phyloP scores from a whole-genome alignment of 495 filamentous ascomycete genomes.

The Hypoxylon perforatum region DNA sequence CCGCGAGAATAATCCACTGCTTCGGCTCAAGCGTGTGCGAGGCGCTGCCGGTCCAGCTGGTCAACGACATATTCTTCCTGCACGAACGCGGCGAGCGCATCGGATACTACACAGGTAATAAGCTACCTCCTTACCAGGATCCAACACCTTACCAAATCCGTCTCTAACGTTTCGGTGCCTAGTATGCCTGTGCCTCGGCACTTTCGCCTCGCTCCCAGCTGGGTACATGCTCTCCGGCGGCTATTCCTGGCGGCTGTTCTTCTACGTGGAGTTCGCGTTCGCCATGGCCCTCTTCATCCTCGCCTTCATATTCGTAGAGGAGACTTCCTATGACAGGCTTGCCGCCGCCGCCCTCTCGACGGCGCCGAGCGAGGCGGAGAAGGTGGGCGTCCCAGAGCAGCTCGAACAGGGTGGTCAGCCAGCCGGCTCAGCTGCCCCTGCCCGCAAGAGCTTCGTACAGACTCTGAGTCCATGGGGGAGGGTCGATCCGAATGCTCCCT shows the following conservation, averaged over 20 bases:
- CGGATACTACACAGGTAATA: conserved; percentile 67
- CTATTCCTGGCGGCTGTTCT: conserved; percentile 71
- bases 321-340: conserved; percentile 66
- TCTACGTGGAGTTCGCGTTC: conserved; percentile 73
- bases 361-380: conserved; percentile 38
- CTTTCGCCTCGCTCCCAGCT: conserved; percentile 68
- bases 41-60: conserved; percentile 70
- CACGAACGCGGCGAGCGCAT: conserved; percentile 69
- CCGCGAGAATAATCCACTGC: conserved; percentile 63
- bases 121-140: not conserved
- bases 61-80: conserved; percentile 75
- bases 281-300: conserved; percentile 64
- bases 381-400: conserved; percentile 20
- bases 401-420: conserved; percentile 28
- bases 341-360: conserved; percentile 22
- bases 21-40: conserved; percentile 69
- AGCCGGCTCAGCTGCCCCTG: conserved; percentile 38
- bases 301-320: conserved; percentile 71
- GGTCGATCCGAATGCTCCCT: conserved; percentile 62
- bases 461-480: conserved; percentile 62
- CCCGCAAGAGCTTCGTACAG: conserved; percentile 58
- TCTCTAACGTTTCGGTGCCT: conserved; percentile 15
- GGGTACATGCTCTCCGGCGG: conserved; percentile 73
- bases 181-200: conserved; percentile 70
- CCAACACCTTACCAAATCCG: not conserved